Evolutionary conservation across 352 stramenopile species (phyloP).

Genomic region (Pythium dissimile): DNA sequence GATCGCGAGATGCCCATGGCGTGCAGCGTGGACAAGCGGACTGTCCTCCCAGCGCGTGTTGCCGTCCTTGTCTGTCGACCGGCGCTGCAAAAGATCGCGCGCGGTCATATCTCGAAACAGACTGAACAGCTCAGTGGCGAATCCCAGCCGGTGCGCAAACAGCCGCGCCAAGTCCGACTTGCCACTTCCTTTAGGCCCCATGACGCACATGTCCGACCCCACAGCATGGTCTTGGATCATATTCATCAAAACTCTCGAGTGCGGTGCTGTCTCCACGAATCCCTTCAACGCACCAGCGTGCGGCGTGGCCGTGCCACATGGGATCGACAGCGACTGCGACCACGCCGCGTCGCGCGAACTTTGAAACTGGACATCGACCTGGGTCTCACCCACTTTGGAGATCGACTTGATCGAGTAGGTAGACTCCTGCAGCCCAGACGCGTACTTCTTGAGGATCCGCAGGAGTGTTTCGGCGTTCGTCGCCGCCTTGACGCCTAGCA

Average conservation of each 20-base stretch:
- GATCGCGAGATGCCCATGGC: conserved; percentile 79
- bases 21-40: conserved; percentile 87
- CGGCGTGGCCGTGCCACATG: conserved; percentile 37
- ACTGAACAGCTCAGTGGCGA: conserved; percentile 87
- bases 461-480: conserved; percentile 48
- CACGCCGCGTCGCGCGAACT: conserved; percentile 1
- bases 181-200: conserved; percentile 80
- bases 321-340: conserved; percentile 22
- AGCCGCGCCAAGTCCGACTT: conserved; percentile 74
- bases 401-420: conserved; percentile 40
- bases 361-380: conserved; percentile 7
- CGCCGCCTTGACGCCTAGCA: conserved; percentile 36
- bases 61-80: conserved; percentile 81
- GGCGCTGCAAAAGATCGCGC: conserved; percentile 89
- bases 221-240: conserved; percentile 84
- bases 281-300: conserved; percentile 26
- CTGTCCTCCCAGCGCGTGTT: conserved; percentile 93
- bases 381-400: conserved; percentile 21
- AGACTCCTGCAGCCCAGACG: conserved; percentile 18
- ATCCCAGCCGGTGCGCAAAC: conserved; percentile 73
- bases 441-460: conserved; percentile 54
- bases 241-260: conserved; percentile 41
- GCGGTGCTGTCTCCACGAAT: conserved; percentile 61
- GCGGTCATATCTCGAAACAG: conserved; percentile 94
- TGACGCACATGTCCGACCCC: conserved; percentile 72